Evolutionary conservation across 371 early-diverging fungal species (phyloP), one percentile per base, ranked within the genome.

Genomic region (Actinomucor elegans): DNA sequence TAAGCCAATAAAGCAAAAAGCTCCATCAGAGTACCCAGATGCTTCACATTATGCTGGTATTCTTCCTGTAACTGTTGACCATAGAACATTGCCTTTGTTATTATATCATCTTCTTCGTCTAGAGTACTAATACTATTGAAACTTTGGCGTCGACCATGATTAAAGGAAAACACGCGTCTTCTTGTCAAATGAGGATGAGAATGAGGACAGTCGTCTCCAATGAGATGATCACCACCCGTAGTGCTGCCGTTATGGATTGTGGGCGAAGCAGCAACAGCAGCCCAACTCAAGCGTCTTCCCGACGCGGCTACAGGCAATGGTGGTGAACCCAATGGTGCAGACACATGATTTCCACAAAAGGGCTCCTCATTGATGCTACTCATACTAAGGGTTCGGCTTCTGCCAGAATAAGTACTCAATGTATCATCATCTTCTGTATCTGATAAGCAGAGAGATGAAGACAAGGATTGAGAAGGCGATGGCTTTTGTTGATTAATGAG

Each of bases 1-100:
- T 90, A 91, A 3, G 93, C 87, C 23, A 92, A 58, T n/a, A 93
- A 65, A 15, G 89, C 77, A 59, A 90, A 91, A n/a, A 59, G 24
- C 14, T 69, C 69, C 33, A 42, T 52, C 14, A 65, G 23, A 18
- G 48, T 34, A 3, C 43, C 20, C 10, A 37, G n/a, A 29, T 59
- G 44, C 14, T 52, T 52, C 5, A 73, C 61, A 40, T 79, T 74
- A 33, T 67, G n/a, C 42, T 79, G 76, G 63, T 89, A 94, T 59
- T 83, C 77, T 5, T 73, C 71, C 63, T 89, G 83, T 20, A 92
- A 55, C 49, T 77, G 64, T 38, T 86, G 87, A 0, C 93, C 92
- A 61, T 84, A 86, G 45, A 69, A 56, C 33, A 92, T 74, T n/a
- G 85, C 83, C 20, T 52, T 48, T 5, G 54, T 44, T n/a, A n/a